phyloP scores from a whole-genome alignment of 2,329 filamentous ascomycete species.

The Colletotrichum sp. region DNA sequence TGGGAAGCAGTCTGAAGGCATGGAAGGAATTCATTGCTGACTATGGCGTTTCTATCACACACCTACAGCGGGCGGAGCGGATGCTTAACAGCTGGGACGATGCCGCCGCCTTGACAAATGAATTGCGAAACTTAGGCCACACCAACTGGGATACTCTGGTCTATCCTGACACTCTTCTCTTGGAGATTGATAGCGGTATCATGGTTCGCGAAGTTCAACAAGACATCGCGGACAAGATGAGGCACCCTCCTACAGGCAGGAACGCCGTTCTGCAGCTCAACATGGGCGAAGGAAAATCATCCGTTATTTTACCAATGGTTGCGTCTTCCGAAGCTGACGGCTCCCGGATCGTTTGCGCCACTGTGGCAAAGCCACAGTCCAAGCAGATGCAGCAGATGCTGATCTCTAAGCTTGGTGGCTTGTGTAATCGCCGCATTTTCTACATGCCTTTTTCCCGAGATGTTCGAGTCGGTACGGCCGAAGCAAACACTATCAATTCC shows the following conservation, averaged over 20 bases:
- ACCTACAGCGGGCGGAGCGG: slow-evolving; percentile 46
- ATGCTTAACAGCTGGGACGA: slow-evolving; percentile 26
- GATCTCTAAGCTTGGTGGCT: slow-evolving; percentile 56
- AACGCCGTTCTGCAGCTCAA: slow-evolving; percentile 70
- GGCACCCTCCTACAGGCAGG: slow-evolving; percentile 32
- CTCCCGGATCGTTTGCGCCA: slow-evolving; percentile 55
- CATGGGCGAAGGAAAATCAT: slow-evolving; percentile 76
- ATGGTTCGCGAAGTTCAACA: slow-evolving; percentile 65
- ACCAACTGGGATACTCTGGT: slow-evolving; percentile 56
- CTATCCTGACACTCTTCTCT: slow-evolving; percentile 64
- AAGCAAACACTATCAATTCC: slow-evolving; percentile 38
- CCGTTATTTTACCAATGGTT: slow-evolving; percentile 71
- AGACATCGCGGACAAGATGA: slow-evolving; percentile 63
- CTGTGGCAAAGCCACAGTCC: slow-evolving; percentile 66
- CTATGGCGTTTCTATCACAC: slow-evolving; percentile 45
- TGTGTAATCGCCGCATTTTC: slow-evolving; percentile 59
- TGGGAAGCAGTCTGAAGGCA: slow-evolving; percentile 27
- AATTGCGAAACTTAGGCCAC: slow-evolving; percentile 57
- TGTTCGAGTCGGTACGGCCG: slow-evolving; percentile 33
- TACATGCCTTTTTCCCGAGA: slow-evolving; percentile 65
- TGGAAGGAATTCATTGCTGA: slow-evolving; percentile 42
- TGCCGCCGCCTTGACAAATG: slow-evolving; percentile 24
- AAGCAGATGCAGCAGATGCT: slow-evolving; percentile 66
- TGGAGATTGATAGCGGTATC: slow-evolving; percentile 69
- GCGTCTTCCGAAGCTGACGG: slow-evolving; percentile 58